phyloP scores from a whole-genome alignment of 169 alveolate species.

The Plasmodium cynomolgi region DNA sequence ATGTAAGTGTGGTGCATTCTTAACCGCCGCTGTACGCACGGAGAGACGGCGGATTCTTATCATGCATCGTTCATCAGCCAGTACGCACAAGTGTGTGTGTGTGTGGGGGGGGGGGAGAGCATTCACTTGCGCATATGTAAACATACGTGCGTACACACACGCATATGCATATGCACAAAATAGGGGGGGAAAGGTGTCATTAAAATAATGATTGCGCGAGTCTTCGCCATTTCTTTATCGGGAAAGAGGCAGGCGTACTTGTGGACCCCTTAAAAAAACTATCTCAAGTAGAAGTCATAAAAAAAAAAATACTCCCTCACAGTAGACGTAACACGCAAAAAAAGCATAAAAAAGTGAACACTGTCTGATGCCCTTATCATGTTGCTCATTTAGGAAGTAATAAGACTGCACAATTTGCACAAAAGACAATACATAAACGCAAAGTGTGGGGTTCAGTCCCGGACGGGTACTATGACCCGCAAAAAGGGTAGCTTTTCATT shows the following conservation, averaged over 20 bases:
- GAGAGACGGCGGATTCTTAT: neutral
- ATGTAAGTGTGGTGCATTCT: neutral
- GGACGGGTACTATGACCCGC: neutral
- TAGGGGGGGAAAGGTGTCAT: neutral
- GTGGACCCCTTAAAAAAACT: neutral
- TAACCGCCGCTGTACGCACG: neutral
- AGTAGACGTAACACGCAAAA: neutral
- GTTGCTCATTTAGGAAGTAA: neutral
- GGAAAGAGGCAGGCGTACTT: neutral
- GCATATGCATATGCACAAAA: neutral
- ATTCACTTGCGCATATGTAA: neutral
- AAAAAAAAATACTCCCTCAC: neutral
- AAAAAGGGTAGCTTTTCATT: neutral
- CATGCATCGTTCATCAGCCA: neutral
- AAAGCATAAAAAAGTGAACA: neutral
- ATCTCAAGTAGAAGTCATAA: neutral
- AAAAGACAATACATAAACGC: neutral
- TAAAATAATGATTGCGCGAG: neutral
- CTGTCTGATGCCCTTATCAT: neutral
- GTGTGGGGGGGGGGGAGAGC: neutral
- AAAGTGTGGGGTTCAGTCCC: neutral
- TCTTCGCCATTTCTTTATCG: neutral
- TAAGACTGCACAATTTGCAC: neutral
- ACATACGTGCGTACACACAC: neutral
- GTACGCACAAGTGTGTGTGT: neutral